A percentile compares a stretch with the other conserved stretches of the same genome.
These are phyloP conservation scores for Paraphoma chrysanthemicola DNA, from an alignment of 2,329 filamentous ascomycete genomes.

Conservation along the genomic window DNA sequence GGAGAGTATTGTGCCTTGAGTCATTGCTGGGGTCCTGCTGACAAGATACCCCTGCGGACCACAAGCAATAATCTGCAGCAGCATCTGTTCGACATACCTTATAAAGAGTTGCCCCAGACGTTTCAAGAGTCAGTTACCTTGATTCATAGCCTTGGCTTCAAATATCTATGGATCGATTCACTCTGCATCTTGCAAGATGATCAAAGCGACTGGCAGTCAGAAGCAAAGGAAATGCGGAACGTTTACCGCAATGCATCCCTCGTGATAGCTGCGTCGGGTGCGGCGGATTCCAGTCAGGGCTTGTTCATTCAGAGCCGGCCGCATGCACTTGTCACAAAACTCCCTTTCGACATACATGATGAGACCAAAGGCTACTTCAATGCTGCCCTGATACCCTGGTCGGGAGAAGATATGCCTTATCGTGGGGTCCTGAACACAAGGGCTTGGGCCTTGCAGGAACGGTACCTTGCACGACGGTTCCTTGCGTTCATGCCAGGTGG, in stretches of 20 bases:
- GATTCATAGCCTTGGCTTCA: not conserved
- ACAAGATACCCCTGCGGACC: not conserved
- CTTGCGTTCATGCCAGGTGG: too few species aligned
- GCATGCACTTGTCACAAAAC: too few species aligned
- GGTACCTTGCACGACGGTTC: too few species aligned
- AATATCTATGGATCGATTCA: not conserved
- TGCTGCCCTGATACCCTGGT: too few species aligned
- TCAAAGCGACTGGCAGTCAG: not conserved
- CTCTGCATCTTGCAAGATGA: not conserved
- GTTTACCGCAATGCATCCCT: not conserved
- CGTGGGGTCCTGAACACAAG: too few species aligned
- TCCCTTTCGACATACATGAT: too few species aligned
- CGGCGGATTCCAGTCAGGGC: not conserved
- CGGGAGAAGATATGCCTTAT: too few species aligned
- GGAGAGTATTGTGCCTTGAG: not conserved
- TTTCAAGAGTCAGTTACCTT: not conserved
- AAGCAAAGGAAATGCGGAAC: not conserved
- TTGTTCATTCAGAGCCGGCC: too few species aligned
- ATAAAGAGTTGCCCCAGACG: not conserved
- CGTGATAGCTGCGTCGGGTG: not conserved
- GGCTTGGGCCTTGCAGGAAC: too few species aligned
- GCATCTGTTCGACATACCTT: not conserved
- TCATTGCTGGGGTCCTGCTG: not conserved
- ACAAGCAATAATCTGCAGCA: not conserved
- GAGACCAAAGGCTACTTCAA: too few species aligned